Percentiles rank a stretch among this genome's conserved stretches.
Conservation (phyloP, 140 eudicot genomes). For the Cichorium intybus region DNA sequence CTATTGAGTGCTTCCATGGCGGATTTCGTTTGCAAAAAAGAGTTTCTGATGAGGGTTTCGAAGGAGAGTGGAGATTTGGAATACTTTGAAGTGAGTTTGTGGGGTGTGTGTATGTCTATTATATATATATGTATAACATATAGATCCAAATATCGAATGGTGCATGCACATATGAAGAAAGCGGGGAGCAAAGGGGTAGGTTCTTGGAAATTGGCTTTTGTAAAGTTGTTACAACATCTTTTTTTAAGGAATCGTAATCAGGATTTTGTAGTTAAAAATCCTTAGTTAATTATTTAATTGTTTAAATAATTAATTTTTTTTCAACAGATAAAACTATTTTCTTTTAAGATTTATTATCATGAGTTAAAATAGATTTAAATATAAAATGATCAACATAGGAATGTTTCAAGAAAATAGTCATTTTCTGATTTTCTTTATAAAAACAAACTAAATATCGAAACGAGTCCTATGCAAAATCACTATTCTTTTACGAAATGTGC, state of each 20-base stretch:
- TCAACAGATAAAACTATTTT: not conserved
- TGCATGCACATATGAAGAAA: conserved; percentile 34
- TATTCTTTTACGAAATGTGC: too few species aligned
- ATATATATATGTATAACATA: conserved; percentile 2
- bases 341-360: too few species aligned
- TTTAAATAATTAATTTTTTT: not conserved
- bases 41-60: not conserved
- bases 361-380: too few species aligned
- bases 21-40: not conserved
- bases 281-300: not conserved
- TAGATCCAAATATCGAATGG: conserved; percentile 14
- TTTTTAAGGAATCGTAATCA: not conserved
- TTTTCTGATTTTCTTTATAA: too few species aligned
- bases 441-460: too few species aligned
- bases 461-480: too few species aligned
- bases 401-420: too few species aligned
- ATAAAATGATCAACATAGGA: too few species aligned
- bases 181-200: conserved; percentile 26
- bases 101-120: conserved; percentile 6
- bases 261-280: not conserved
- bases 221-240: conserved; percentile 28
- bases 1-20: conserved; percentile 35
- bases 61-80: conserved; percentile 3
- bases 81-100: conserved; percentile 2
- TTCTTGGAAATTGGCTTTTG: conserved; percentile 49